Evolutionary conservation across 2,329 filamentous ascomycete species (phyloP).

Genomic region (Fusarium pseudograminearum): DNA sequence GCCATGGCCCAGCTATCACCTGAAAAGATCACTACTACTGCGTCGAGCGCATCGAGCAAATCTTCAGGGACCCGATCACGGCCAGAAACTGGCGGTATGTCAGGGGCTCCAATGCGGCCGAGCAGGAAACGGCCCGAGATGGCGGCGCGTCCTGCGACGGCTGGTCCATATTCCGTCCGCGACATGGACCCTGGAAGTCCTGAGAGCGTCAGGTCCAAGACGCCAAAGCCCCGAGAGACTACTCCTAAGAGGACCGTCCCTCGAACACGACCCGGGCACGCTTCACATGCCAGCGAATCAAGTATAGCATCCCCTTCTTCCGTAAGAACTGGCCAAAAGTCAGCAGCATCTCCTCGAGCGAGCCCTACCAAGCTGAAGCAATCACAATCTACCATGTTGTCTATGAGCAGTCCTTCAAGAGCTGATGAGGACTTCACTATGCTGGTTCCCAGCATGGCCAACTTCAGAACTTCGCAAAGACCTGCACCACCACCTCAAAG

Average conservation of each 20-base stretch:
- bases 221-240: slow-evolving; percentile 63
- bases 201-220: slow-evolving; percentile 61
- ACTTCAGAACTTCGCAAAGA: slow-evolving; percentile 49
- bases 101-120: slow-evolving; percentile 72
- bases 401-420: slow-evolving; percentile 58
- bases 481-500: slow-evolving; percentile 37
- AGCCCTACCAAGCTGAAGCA: slow-evolving; percentile 57
- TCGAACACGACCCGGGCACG: slow-evolving; percentile 61
- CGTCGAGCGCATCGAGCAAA: slow-evolving; percentile 50
- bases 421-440: slow-evolving; percentile 67
- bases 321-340: slow-evolving; percentile 48
- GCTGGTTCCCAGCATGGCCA: slow-evolving; percentile 62
- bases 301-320: slow-evolving; percentile 61
- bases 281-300: slow-evolving; percentile 64
- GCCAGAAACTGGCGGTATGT: slow-evolving; percentile 68
- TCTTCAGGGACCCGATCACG: slow-evolving; percentile 56
- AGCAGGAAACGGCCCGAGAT: slow-evolving; percentile 69
- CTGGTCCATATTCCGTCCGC: slow-evolving; percentile 73
- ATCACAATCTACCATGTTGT: slow-evolving; percentile 47
- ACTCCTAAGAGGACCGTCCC: slow-evolving; percentile 66
- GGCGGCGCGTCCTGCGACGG: slow-evolving; percentile 70
- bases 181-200: slow-evolving; percentile 61
- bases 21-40: slow-evolving; percentile 54
- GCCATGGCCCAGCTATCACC: slow-evolving; percentile 73
- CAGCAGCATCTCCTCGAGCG: slow-evolving; percentile 55